These are phyloP conservation scores for Epichloe hybrida DNA, from an alignment of 2,329 filamentous ascomycete species.

Conservation along the genomic window DNA sequence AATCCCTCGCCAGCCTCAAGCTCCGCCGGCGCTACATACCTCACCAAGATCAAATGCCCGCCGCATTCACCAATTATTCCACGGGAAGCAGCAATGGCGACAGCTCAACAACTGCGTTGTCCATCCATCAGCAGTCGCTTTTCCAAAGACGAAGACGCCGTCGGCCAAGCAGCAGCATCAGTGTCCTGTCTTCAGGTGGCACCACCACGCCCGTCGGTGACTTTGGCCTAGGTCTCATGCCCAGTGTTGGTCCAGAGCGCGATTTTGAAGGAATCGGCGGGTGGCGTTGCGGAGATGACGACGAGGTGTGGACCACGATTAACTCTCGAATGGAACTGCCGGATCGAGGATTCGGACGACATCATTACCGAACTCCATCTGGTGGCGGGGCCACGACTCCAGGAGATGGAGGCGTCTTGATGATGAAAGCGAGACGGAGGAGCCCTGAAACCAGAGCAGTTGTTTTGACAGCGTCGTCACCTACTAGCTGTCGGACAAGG, in stretches of 20 bases:
- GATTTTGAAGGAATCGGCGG: constrained; percentile 49
- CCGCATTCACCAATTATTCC: constrained; percentile 9
- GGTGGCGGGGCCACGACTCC: constrained; percentile 24
- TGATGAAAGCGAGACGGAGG: constrained; percentile 28
- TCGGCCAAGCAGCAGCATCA: constrained; percentile 21
- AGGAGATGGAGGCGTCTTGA: constrained; percentile 27
- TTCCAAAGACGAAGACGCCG: constrained; percentile 16
- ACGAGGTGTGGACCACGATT: constrained; percentile 37
- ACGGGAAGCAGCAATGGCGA: constrained; percentile 9
- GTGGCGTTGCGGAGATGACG: constrained; percentile 35
- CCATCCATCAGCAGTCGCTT: constrained; percentile 5
- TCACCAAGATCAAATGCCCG: background rate
- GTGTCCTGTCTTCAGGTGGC: constrained; percentile 18
- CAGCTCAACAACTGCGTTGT: constrained; percentile 7
- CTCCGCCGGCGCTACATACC: constrained; percentile 14
- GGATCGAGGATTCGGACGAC: constrained; percentile 24
- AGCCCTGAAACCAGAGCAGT: constrained; percentile 20
- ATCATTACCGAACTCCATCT: constrained; percentile 31
- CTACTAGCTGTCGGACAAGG: constrained; percentile 35
- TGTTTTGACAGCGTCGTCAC: constrained; percentile 17
- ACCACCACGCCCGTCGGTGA: constrained; percentile 21
- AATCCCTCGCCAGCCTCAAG: constrained; percentile 33
- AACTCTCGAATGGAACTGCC: constrained; percentile 38
- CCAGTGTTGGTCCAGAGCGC: constrained; percentile 36
- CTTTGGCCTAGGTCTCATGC: constrained; percentile 26